phyloP scores from a whole-genome alignment of 164 flowering plant genomes.

The Stephania japonica region DNA sequence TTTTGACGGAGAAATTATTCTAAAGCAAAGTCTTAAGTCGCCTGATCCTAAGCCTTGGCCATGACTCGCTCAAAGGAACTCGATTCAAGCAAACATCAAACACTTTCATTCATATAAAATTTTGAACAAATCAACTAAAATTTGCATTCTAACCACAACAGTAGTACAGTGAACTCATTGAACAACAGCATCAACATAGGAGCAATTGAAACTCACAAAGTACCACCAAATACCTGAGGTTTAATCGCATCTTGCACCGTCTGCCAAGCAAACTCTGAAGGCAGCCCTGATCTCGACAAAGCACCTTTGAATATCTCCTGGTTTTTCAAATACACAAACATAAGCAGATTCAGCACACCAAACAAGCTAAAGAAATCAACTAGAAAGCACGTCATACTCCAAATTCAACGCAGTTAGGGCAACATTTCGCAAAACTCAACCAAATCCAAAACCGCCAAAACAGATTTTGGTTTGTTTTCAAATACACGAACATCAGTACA shows the following conservation, averaged over 20 bases:
- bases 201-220: background rate
- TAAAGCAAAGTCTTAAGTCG: conserved; percentile 76
- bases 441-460: background rate
- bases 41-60: too few species aligned
- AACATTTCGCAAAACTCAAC: background rate
- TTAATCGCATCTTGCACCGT: conserved; percentile 88
- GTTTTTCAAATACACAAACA: background rate
- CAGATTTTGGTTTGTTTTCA: too few species aligned
- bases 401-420: background rate
- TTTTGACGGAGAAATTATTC: conserved; percentile 79
- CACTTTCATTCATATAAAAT: background rate
- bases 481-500: too few species aligned
- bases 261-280: conserved; percentile 68
- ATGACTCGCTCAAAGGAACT: too few species aligned
- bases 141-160: background rate
- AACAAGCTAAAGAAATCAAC: background rate
- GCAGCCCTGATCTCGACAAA: conserved; percentile 47
- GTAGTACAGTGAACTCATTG: background rate
- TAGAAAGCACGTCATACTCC: background rate
- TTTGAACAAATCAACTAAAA: background rate
- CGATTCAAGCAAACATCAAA: background rate
- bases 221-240: conserved; percentile 61
- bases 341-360: background rate
- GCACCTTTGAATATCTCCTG: conserved; percentile 77
- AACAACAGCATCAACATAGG: background rate